Base-by-base conservation (phyloP, 495 filamentous ascomycete species). In the Ascobolus immersus region DNA sequence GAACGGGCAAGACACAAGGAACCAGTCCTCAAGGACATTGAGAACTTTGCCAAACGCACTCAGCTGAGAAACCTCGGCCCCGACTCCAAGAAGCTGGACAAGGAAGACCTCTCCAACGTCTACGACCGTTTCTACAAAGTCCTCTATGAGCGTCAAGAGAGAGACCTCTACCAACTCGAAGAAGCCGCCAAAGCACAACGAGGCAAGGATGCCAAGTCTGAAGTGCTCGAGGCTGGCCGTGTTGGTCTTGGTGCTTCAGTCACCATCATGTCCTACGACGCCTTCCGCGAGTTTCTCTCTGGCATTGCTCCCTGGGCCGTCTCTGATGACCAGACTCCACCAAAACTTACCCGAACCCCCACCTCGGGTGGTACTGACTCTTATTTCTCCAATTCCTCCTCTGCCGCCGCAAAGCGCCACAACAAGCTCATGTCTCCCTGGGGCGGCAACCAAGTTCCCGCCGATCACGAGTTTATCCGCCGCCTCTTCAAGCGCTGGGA, bases 41-140 rank as follows among this genome's bases (percentile, higher is more conserved):
- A 94, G 54, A 91, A 65, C 38, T 96, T 96, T 45, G 79, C 89
- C 19, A 96, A 93, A 49, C 71, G 86, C 38, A 96, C 86, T 2
- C 84, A 81, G 11, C 90, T 96, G 37, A 64, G 86, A 14, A 96
- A 96, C 40, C 69, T 96, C 21, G 86, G 86, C 0, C 84, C 82
- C 3, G 86, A 94, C 36, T 90, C 79, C 55, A 94, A 93, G 52
- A 65, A 74, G 29, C 57, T 96, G 21, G 77, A 65, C 46, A 56
- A 71, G 13, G 77, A 84, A 20, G 89, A 96, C 46, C 61, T 96
- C 2, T 73, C 75, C 17, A 71, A 73, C 13, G 60, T 93, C 9
- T 96, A 96, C 41, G 86, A 96, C 48, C 68, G 78, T 27, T 96
- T 92, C 48, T 92, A 90, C 42, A 67, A 70, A 4, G 67, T 84